A percentile compares a stretch with the other conserved stretches of the same genome.
phyloP scores from a whole-genome alignment of 352 stramenopile genomes.

The Phytophthora melonis region DNA sequence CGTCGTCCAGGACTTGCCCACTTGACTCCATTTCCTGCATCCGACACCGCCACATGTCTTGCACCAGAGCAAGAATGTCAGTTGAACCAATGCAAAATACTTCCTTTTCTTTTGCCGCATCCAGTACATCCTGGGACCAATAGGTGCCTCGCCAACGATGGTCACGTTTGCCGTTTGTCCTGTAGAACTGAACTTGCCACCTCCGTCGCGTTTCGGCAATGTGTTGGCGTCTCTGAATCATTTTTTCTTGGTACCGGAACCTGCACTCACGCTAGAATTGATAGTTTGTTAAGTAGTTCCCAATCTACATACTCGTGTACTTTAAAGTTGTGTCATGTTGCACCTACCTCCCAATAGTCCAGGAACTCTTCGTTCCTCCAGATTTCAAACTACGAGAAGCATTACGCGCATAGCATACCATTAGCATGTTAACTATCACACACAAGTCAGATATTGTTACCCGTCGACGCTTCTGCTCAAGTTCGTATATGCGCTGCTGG shows the following conservation, averaged over 20 bases:
- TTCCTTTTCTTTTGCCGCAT: constrained; percentile 58
- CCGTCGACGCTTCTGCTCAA: constrained; percentile 59
- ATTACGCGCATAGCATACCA: background rate
- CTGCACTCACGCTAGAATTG: constrained; percentile 63
- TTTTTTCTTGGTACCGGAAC: constrained; percentile 52
- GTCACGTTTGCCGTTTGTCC: constrained; percentile 68
- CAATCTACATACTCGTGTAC: too few relatives aligned
- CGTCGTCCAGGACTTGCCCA: constrained; percentile 23
- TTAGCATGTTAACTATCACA: background rate
- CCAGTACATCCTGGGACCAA: constrained; percentile 59
- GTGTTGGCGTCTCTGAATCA: constrained; percentile 38
- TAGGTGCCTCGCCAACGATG: constrained; percentile 58
- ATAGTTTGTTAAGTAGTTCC: background rate
- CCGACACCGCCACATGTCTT: constrained; percentile 57
- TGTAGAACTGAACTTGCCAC: constrained; percentile 63
- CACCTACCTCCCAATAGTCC: constrained; percentile 79
- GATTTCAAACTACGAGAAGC: constrained; percentile 63
- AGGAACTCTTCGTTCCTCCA: constrained; percentile 84
- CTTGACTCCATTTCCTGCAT: constrained; percentile 21
- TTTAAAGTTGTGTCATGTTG: background rate
- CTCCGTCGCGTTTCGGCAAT: constrained; percentile 62
- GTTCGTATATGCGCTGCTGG: constrained; percentile 40
- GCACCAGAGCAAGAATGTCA: constrained; percentile 59
- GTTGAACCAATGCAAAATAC: constrained; percentile 60
- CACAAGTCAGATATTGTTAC: constrained; percentile 34